Conservation (phyloP, 305 asterid genomes). For the Andrographis paniculata region DNA sequence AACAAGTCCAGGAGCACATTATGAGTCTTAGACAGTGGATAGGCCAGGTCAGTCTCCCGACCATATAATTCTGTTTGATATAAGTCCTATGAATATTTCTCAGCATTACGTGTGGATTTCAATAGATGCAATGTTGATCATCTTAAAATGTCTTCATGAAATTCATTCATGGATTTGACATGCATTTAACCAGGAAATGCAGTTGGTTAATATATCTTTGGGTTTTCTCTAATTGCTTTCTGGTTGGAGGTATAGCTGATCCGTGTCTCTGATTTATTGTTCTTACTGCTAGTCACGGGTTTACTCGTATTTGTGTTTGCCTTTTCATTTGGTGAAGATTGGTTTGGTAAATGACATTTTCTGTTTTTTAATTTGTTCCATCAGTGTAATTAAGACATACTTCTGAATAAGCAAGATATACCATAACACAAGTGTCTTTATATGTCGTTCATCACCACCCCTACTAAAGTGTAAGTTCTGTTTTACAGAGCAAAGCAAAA, state of each 20-base stretch:
- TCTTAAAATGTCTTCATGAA: not conserved
- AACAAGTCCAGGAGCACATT: conserved; percentile 82
- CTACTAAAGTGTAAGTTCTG: conserved; percentile 9
- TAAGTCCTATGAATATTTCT: conserved; percentile 9
- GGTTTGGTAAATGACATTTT: conserved; percentile 8
- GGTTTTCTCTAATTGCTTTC: not conserved
- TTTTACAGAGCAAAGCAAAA: conserved; percentile 83
- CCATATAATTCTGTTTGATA: conserved; percentile 12
- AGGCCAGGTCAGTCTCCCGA: conserved; percentile 74
- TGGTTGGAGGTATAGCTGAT: conserved; percentile 6
- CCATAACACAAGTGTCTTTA: no score
- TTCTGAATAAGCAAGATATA: not conserved
- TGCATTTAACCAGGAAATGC: no score
- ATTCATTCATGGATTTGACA: conserved; percentile 4
- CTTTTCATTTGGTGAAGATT: conserved; percentile 8
- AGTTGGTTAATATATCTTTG: not conserved
- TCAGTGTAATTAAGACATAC: not conserved
- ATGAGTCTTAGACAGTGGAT: conserved; percentile 92
- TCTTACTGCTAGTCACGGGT: conserved; percentile 2
- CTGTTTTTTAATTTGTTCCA: conserved; percentile 7
- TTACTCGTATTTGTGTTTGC: not conserved
- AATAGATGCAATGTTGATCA: conserved; percentile 3
- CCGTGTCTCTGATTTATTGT: conserved; percentile 6
- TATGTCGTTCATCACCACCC: conserved; percentile 6
- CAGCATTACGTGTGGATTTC: conserved; percentile 9